Evolutionary conservation across 371 early-diverging fungal species (phyloP), one percentile per base, ranked within the genome.

Genomic region (Mortierella sp.): DNA sequence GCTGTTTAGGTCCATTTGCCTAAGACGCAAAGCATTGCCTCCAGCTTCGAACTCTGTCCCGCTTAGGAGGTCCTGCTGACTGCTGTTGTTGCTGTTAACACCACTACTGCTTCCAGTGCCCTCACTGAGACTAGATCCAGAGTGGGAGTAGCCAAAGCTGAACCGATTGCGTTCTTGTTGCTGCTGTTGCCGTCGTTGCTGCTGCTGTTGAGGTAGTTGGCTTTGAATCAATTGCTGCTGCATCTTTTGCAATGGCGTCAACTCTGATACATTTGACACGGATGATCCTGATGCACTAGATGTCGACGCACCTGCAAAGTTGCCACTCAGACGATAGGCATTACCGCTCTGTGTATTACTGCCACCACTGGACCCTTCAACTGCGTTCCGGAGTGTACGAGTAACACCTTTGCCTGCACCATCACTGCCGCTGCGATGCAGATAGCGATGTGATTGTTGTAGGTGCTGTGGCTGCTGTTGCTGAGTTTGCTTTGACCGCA

Each of bases 91-190:
- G 66, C 78, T 78, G 32, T 72, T 63, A 9, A 54, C 52, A 1
- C 66, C 78, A 54, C 67, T 76, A 28, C 68, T 68, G 43, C 67
- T 59, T 30, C 74, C 49, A 8, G 59, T 57, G 11, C 35, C 55
- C 1, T 66, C 71, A 14, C 67, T 70, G 20, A 55, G 64, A 62
- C 70, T 72, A 2, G 74, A 66, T 6, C 64, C 72, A 1, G 75
- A 79, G n/a, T 73, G 74, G 1, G 79, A 74, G 57, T 79, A 79
- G 5, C 79, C 79, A 62, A 74, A 74, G 18, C 71, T 74, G 47
- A 66, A 70, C 30, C 60, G 62, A 22, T 58, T 54, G 26, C 32
- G 68, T 18, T 61, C 66, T 39, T 64, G 72, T 35, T 71, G 71
- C 30, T 77, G 77, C 35, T 63, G 62, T 12, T 63, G 70, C 20